Conservation (phyloP, 768 basidiomycete species). For the Ramaria sp. region DNA sequence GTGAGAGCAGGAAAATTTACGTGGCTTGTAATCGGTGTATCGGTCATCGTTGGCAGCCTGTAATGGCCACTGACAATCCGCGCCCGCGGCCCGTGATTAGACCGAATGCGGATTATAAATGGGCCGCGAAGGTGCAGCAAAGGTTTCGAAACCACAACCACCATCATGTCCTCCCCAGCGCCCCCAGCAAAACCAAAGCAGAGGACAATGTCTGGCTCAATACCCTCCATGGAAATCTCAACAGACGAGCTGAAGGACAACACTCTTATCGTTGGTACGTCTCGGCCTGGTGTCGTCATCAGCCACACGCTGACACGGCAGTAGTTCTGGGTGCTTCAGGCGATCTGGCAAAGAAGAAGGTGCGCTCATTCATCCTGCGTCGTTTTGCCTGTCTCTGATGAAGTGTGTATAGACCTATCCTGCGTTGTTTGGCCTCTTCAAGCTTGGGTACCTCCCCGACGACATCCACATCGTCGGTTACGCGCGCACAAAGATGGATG, state of each 20-base stretch:
- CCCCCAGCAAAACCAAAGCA: slow-evolving; percentile 13
- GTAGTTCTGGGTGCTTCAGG: slow-evolving; percentile 92
- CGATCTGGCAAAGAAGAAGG: slow-evolving; percentile 99
- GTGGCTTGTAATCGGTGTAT: slow-evolving; percentile 32
- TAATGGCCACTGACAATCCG: background rate
- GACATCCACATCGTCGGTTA: slow-evolving; percentile 91
- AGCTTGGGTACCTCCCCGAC: slow-evolving; percentile 67
- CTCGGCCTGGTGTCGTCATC: slow-evolving; percentile 12
- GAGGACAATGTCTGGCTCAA: slow-evolving; percentile 61
- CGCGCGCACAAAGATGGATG: slow-evolving; percentile 91
- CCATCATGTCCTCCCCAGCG: slow-evolving; percentile 22
- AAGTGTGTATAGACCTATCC: slow-evolving; percentile 67
- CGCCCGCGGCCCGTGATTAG: background rate
- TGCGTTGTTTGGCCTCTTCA: slow-evolving; percentile 85
- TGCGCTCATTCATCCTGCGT: slow-evolving; percentile 16
- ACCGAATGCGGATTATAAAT: background rate
- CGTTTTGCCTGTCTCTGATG: slow-evolving; percentile 8
- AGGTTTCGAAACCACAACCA: background rate
- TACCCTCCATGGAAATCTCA: slow-evolving; percentile 78
- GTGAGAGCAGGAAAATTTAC: background rate
- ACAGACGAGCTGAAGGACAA: slow-evolving; percentile 73
- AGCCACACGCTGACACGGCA: slow-evolving; percentile 5
- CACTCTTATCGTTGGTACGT: slow-evolving; percentile 79
- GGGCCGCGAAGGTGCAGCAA: background rate
- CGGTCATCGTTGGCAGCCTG: background rate